Evolutionary conservation across 768 basidiomycete genomes (phyloP).

Genomic region (Panus rudis): DNA sequence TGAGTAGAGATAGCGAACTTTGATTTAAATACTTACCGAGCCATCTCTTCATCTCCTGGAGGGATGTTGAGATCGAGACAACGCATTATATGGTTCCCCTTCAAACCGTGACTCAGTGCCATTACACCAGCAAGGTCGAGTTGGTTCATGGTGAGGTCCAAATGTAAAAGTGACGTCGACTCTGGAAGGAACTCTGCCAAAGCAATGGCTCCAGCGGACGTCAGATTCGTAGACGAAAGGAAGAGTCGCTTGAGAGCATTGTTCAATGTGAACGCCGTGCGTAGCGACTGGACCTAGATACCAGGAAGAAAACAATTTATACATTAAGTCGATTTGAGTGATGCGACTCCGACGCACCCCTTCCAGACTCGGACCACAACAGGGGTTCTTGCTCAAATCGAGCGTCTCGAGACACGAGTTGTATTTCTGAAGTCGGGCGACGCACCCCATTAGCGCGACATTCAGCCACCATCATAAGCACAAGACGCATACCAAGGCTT

Average conservation of each 20-base stretch:
- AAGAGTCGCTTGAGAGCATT: slow-evolving; percentile 88
- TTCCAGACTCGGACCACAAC: slow-evolving; percentile 82
- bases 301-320: not conserved
- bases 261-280: slow-evolving; percentile 91
- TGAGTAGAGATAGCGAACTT: slow-evolving; percentile 1
- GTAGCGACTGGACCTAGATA: slow-evolving; percentile 69
- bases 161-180: slow-evolving; percentile 76
- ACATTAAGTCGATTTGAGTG: not conserved
- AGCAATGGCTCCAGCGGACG: slow-evolving; percentile 83
- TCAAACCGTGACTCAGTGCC: slow-evolving; percentile 83
- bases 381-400: slow-evolving; percentile 89
- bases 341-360: slow-evolving; percentile 55
- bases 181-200: slow-evolving; percentile 96
- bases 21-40: slow-evolving; percentile 36
- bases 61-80: slow-evolving; percentile 94
- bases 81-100: slow-evolving; percentile 77
- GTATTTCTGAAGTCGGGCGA: slow-evolving; percentile 63
- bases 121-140: slow-evolving; percentile 89
- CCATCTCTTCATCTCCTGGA: slow-evolving; percentile 74
- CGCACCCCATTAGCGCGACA: not conserved
- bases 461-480: not conserved
- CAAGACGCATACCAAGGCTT: slow-evolving; percentile 64
- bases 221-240: slow-evolving; percentile 75
- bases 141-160: slow-evolving; percentile 80
- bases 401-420: slow-evolving; percentile 91